phyloP scores from a whole-genome alignment of 2,329 filamentous ascomycete genomes.

The Nemania sp. region DNA sequence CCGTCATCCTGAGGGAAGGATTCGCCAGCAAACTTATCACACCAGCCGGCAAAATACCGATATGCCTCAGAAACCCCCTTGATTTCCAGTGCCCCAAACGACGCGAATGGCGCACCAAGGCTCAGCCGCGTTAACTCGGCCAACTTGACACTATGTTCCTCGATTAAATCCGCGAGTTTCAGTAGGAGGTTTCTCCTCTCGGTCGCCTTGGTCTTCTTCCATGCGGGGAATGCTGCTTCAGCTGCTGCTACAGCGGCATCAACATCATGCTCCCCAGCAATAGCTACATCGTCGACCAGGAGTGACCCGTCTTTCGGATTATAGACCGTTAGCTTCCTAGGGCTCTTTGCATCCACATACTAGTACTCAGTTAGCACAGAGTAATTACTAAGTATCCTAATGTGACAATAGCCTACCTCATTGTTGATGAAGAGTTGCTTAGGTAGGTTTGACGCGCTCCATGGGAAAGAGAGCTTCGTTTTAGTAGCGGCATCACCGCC shows the following conservation, averaged over 20 bases:
- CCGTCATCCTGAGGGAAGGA: slow-evolving; percentile 38
- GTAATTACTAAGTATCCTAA: neutral
- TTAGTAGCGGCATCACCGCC: neutral
- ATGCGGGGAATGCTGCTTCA: slow-evolving; percentile 59
- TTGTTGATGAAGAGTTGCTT: slow-evolving; percentile 57
- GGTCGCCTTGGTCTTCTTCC: slow-evolving; percentile 52
- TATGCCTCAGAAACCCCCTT: slow-evolving; percentile 11
- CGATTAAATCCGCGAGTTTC: slow-evolving; percentile 43
- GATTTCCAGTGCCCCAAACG: slow-evolving; percentile 25
- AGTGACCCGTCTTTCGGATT: slow-evolving; percentile 63
- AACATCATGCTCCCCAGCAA: slow-evolving; percentile 61
- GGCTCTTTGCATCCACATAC: slow-evolving; percentile 57
- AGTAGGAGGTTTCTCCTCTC: slow-evolving; percentile 62
- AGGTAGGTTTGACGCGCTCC: slow-evolving; percentile 51
- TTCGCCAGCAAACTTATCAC: slow-evolving; percentile 40
- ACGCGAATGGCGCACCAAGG: slow-evolving; percentile 28
- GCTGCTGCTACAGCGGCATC: slow-evolving; percentile 62
- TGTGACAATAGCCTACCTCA: slow-evolving; percentile 44
- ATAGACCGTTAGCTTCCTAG: slow-evolving; percentile 60
- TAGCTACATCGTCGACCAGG: slow-evolving; percentile 61
- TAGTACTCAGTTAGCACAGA: slow-evolving; percentile 34
- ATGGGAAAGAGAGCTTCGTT: slow-evolving; percentile 40
- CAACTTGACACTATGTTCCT: slow-evolving; percentile 22
- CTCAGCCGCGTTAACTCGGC: slow-evolving; percentile 37
- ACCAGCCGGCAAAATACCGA: slow-evolving; percentile 40